phyloP scores from a whole-genome alignment of 2,329 filamentous ascomycete species.

The Exophiala sp. region DNA sequence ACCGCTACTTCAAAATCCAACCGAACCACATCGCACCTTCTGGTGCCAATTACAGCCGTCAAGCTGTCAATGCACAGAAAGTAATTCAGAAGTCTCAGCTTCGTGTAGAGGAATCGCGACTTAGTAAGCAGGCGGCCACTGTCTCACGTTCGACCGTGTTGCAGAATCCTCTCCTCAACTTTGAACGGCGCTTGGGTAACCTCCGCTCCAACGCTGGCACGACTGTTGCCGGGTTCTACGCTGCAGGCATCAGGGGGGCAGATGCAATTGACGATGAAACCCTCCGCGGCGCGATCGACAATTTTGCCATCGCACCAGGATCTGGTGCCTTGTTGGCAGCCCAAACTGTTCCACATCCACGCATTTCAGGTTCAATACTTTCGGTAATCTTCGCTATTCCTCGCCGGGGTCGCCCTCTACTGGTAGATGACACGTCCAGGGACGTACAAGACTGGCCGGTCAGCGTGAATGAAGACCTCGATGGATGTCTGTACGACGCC shows the following conservation, averaged over 20 bases:
- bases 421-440: not conserved
- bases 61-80: constrained; percentile 57
- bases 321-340: not conserved
- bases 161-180: constrained; percentile 20
- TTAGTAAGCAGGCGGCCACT: constrained; percentile 1
- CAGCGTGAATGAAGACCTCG: not conserved
- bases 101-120: constrained; percentile 21
- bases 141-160: constrained; percentile 23
- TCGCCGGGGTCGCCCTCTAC: not conserved
- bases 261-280: not conserved
- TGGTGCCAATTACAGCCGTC: constrained; percentile 54
- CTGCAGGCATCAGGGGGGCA: constrained; percentile 2
- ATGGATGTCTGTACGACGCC: not conserved
- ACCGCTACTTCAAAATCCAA: constrained; percentile 63
- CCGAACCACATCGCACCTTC: constrained; percentile 44
- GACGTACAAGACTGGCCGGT: not conserved
- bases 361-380: too few relatives aligned
- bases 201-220: not conserved
- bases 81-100: constrained; percentile 38
- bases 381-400: not conserved
- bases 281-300: not conserved
- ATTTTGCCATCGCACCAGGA: not conserved
- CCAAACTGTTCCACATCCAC: too few relatives aligned
- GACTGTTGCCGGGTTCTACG: constrained; percentile 15
- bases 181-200: constrained; percentile 16